Evolutionary conservation across 2,329 filamentous ascomycete genomes (phyloP), one percentile per base, ranked within the genome.

Genomic region (Didymella sp.): DNA sequence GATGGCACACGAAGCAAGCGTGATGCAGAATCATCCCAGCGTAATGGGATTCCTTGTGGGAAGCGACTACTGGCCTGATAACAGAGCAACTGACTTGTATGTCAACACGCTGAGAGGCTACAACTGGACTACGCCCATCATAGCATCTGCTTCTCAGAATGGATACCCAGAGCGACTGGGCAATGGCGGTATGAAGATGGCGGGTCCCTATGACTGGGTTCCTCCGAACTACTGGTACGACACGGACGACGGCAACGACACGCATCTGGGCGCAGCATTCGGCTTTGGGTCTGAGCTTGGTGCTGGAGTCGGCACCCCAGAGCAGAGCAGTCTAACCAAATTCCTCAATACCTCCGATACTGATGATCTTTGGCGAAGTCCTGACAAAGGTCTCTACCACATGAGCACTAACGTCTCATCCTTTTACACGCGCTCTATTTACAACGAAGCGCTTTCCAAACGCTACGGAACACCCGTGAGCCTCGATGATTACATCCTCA

Each of bases 171-270:
- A 78, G 8, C 68, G 77, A 1, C 76, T 88, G 0, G 84, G 83
- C 0, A 82, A 83, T 0, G 82, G 82, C 0, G 86, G 86, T 0
- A 83, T 89, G 81, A 88, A 87, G 65, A 89, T 89, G 86, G 80
- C 83, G 0, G 86, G 86, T 0, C 86, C 86, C 0, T 89, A 89
- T 61, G 86, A 88, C 64, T 89, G 85, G 85, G 84, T 87, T 0
- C 84, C 86, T 0, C 86, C 86, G 0, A 86, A 83, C 60, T 88
- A 88, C 72, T 89, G 85, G 85, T 87, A 83, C 59, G 80, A 82
- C 42, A 71, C 79, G 5, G 67, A 80, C 41, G 69, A 83, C 59
- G 80, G 82, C 41, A 70, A 79, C 15, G 66, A 80, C 43, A 69
- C 79, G n/a, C 71, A 79, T 44, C 64, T 81, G 0, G 86, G 86